Base-by-base conservation (phyloP, 768 basidiomycete species). In the Calocera cornea region DNA sequence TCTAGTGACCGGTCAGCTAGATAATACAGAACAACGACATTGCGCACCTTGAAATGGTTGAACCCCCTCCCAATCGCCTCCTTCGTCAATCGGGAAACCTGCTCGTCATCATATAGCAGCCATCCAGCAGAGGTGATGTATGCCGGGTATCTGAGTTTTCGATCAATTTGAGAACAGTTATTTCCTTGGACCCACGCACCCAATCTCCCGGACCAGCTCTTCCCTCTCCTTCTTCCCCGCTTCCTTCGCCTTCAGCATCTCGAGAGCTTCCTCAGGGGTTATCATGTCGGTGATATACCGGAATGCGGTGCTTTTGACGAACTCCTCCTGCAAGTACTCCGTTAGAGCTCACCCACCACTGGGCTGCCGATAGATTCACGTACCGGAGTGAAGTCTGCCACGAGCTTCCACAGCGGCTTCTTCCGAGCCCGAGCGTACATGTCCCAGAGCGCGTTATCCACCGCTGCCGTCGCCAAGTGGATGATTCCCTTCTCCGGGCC, bases 401-500 rank as follows among this genome's bases (percentile, higher is more conserved):
- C 82, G 17, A 97, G 82, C 75, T 97, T 95, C 95, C 95, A 97
- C 1, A 97, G 78, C 3, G 95, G 95, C 77, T 95, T 95, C 65
- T 83, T 80, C 70, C 87, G 78, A 31, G 87, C 80, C 63, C 87
- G 84, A 1, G 92, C 91, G 70, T 86, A 92, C 85, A 95, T 86
- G 73, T 97, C 95, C 95, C 95, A 97, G 1, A 95, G 73, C 0
- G 94, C 95, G 70, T 97, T 97, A 75, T 91, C 85, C 8, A 97
- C 92, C 1, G 92, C 91, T 3, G 84, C 91, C 0, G 89, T 83
- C 1, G 93, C 92, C 65, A 95, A 86, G 74, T 92, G 90, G 65
- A 97, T 94, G 1, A 97, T 92, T 65, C 95, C 95, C 76, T 95
- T 95, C 75, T 95, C 94, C 0, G 94, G 93, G 3, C 92, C 93